Percentiles rank a stretch among this genome's conserved stretches.
These are phyloP conservation scores for Plectosphaerella cucumerina DNA, from an alignment of 2,329 filamentous ascomycete genomes.

Conservation along the genomic window DNA sequence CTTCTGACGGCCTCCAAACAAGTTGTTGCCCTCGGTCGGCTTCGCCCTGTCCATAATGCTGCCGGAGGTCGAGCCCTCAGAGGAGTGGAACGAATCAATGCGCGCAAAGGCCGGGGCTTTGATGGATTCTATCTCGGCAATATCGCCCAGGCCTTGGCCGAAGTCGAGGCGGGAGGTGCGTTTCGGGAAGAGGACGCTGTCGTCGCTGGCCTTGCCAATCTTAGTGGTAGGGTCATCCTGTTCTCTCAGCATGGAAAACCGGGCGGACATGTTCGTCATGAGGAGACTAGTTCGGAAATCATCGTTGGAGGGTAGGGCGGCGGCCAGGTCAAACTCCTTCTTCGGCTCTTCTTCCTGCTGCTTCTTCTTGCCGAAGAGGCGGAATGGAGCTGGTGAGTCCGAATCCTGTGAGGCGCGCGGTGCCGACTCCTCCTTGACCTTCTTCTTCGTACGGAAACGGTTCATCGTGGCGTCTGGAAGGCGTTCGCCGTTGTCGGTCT, in stretches of 20 bases:
- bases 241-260: slow-evolving; percentile 95
- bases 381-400: slow-evolving; percentile 48
- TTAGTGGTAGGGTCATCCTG: slow-evolving; percentile 88
- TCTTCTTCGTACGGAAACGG: slow-evolving; percentile 71
- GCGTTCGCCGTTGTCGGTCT: no score
- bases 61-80: slow-evolving; percentile 58
- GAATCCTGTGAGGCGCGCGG: slow-evolving; percentile 50
- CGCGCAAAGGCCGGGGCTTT: slow-evolving; percentile 55
- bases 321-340: slow-evolving; percentile 66
- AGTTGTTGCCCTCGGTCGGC: slow-evolving; percentile 81
- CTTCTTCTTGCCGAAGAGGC: slow-evolving; percentile 51
- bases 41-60: slow-evolving; percentile 83
- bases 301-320: slow-evolving; percentile 74
- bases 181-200: slow-evolving; percentile 83
- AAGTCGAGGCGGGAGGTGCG: slow-evolving; percentile 77
- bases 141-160: slow-evolving; percentile 67
- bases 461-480: slow-evolving; percentile 53
- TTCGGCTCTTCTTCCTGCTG: slow-evolving; percentile 57
- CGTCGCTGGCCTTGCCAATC: slow-evolving; percentile 90
- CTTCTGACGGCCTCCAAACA: slow-evolving; percentile 95
- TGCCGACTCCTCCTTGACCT: slow-evolving; percentile 53
- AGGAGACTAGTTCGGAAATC: slow-evolving; percentile 93
- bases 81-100: slow-evolving; percentile 60
- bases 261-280: slow-evolving; percentile 90
- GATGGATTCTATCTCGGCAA: slow-evolving; percentile 86